Evolutionary conservation across 2,329 filamentous ascomycete genomes (phyloP).

Genomic region (Coniochaeta hoffmannii): DNA sequence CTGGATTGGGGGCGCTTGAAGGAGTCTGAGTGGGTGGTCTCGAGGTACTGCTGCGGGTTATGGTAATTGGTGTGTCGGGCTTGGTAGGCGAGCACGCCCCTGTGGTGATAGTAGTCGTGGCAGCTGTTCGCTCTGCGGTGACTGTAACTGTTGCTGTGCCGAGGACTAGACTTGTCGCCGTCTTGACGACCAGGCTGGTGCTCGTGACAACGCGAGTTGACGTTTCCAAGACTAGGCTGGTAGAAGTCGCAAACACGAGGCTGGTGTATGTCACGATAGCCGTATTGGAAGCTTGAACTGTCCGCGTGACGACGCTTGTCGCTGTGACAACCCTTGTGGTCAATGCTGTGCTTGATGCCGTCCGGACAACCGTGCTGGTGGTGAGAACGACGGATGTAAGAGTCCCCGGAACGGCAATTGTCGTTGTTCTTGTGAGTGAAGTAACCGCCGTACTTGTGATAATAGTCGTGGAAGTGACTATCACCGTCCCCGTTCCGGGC

Average conservation of each 20-base stretch:
- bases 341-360: neutral
- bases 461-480: neutral
- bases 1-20: slow-evolving; percentile 4
- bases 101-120: slow-evolving; percentile 7
- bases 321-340: neutral
- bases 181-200: slow-evolving; percentile 6
- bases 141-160: slow-evolving; percentile 6
- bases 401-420: neutral
- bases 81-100: slow-evolving; percentile 2
- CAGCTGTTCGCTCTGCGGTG: slow-evolving; percentile 5
- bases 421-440: neutral
- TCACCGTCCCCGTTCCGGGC: neutral
- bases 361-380: neutral
- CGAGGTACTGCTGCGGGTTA: slow-evolving; percentile 8
- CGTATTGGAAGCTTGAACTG: slow-evolving; percentile 3
- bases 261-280: neutral
- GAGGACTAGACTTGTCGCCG: slow-evolving; percentile 8
- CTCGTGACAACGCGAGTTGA: slow-evolving; percentile 2
- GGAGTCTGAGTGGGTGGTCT: neutral
- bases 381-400: neutral
- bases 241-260: slow-evolving; percentile 6
- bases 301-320: neutral
- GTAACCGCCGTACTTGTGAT: neutral
- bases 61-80: slow-evolving; percentile 5
- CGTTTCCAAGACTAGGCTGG: slow-evolving; percentile 1